These are phyloP conservation scores for Plasmodium malariae DNA, from an alignment of 169 alveolate genomes.

Conservation along the genomic window DNA sequence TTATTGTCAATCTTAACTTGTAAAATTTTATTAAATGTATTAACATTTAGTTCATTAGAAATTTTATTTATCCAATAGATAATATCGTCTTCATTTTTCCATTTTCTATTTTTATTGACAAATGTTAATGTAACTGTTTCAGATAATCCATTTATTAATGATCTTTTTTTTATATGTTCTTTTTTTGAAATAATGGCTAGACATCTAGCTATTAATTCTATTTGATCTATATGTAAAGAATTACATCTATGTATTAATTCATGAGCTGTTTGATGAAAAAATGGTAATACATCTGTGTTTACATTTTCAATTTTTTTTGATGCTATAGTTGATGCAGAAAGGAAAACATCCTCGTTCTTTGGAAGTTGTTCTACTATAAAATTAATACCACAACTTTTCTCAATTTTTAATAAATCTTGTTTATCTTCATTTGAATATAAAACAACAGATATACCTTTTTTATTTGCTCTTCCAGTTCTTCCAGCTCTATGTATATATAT, in stretches of 20 bases:
- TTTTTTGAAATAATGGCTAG: constrained; percentile 49
- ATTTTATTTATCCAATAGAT: constrained; percentile 62
- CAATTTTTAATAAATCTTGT: constrained; percentile 50
- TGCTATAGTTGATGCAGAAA: constrained; percentile 35
- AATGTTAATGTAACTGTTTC: constrained; percentile 52
- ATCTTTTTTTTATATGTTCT: constrained; percentile 58
- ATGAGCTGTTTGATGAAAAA: constrained; percentile 55
- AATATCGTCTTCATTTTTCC: constrained; percentile 55
- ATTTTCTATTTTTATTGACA: constrained; percentile 52
- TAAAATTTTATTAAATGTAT: constrained; percentile 48
- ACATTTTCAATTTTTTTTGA: constrained; percentile 58
- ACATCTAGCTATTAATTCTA: constrained; percentile 58
- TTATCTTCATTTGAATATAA: constrained; percentile 73
- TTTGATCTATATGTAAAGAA: constrained; percentile 13
- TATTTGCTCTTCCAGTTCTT: constrained; percentile 94
- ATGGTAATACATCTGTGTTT: constrained; percentile 36
- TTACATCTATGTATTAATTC: constrained; percentile 29
- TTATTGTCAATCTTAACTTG: constrained; percentile 57
- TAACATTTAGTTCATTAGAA: constrained; percentile 58
- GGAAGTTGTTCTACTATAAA: constrained; percentile 50
- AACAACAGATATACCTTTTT: constrained; percentile 81
- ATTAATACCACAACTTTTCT: constrained; percentile 66
- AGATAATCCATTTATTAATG: constrained; percentile 46
- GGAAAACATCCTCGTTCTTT: constrained; percentile 54
- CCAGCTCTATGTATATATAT: constrained; percentile 97